Percentiles rank a stretch among this genome's conserved stretches.
phyloP scores from a whole-genome alignment of 164 flowering plant species.

The Vitis labrusca region DNA sequence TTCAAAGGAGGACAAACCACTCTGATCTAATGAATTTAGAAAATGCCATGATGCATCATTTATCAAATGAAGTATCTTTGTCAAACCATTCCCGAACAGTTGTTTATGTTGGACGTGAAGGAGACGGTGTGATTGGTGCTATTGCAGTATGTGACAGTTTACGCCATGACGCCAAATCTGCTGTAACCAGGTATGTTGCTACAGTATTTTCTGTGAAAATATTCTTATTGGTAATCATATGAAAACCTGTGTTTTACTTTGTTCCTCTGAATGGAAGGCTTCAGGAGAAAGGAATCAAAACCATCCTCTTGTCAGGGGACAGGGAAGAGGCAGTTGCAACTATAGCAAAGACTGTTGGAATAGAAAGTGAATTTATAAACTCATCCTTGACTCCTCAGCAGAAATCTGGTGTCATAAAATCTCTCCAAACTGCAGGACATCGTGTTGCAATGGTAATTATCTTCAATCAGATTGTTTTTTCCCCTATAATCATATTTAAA shows the following conservation, averaged over 20 bases:
- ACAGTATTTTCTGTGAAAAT: conserved; percentile 1
- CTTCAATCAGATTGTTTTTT: not conserved
- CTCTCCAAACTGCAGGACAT: conserved; percentile 70
- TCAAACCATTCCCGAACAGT: conserved; percentile 63
- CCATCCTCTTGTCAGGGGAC: conserved; percentile 87
- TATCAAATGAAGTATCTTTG: conserved; percentile 31
- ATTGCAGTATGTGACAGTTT: conserved; percentile 76
- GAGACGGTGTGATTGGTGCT: conserved; percentile 91
- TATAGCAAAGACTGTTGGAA: conserved; percentile 73
- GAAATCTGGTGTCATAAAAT: conserved; percentile 64
- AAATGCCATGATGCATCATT: conserved; percentile 36
- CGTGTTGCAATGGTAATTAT: conserved; percentile 80
- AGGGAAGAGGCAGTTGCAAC: conserved; percentile 99
- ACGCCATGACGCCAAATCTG: conserved; percentile 75
- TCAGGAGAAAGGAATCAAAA: conserved; percentile 68
- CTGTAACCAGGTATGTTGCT: conserved; percentile 58
- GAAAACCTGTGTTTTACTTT: conserved; percentile 5
- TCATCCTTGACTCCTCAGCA: conserved; percentile 75
- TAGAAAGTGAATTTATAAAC: conserved; percentile 48
- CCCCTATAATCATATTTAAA: not conserved
- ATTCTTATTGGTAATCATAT: not conserved
- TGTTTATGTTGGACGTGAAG: conserved; percentile 93
- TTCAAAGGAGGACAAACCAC: conserved; percentile 34
- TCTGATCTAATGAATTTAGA: conserved; percentile 52
- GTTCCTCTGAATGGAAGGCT: conserved; percentile 46